Conservation (phyloP, 345 rosid genomes). For the Hypericum perforatum region DNA sequence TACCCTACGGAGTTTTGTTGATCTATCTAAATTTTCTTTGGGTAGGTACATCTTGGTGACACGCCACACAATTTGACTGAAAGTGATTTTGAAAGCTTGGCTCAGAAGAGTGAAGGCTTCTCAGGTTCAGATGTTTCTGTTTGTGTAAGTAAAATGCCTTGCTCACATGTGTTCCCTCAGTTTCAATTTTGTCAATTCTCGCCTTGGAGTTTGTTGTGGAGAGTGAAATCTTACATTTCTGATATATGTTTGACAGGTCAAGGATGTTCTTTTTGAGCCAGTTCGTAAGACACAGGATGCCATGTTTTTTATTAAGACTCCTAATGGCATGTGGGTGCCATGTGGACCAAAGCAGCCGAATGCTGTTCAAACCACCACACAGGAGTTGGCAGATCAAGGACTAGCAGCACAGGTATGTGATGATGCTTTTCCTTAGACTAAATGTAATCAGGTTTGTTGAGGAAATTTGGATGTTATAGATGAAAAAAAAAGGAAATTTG, state of each 20-base stretch:
- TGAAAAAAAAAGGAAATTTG: too few relatives aligned
- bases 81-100: slow-evolving; percentile 78
- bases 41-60: slow-evolving; percentile 89
- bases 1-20: slow-evolving; percentile 2
- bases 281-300: slow-evolving; percentile 94
- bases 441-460: too few relatives aligned
- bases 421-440: background rate
- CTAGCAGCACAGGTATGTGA: slow-evolving; percentile 52
- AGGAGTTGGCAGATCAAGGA: slow-evolving; percentile 74
- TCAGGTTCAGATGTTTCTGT: slow-evolving; percentile 94
- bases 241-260: slow-evolving; percentile 39
- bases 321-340: slow-evolving; percentile 67
- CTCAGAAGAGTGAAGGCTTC: slow-evolving; percentile 70
- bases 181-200: background rate
- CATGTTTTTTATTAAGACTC: slow-evolving; percentile 55
- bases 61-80: slow-evolving; percentile 86
- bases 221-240: background rate
- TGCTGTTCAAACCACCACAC: slow-evolving; percentile 66
- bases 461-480: too few relatives aligned
- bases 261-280: slow-evolving; percentile 90
- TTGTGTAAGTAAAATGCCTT: slow-evolving; percentile 49
- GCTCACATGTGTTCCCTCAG: background rate
- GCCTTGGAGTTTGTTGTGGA: background rate
- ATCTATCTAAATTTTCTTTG: slow-evolving; percentile 6
- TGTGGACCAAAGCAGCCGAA: slow-evolving; percentile 81